Base-by-base conservation (phyloP, 2,329 filamentous ascomycete genomes). In the Microsporum canis region DNA sequence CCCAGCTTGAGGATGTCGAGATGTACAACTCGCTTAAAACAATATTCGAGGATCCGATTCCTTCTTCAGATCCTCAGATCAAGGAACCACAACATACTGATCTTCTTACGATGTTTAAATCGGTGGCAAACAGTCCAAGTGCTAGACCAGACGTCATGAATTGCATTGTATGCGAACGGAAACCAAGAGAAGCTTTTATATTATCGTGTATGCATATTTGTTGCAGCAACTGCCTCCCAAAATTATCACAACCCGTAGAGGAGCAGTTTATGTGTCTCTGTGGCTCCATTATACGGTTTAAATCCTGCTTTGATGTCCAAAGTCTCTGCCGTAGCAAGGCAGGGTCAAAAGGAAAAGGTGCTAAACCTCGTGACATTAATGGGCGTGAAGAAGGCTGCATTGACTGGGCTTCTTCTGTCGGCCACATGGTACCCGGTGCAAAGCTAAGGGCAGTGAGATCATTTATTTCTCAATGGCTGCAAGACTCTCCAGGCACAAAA, bases 161-260 rank as follows among this genome's bases (percentile, higher is more conserved):
- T 2, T 84, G 82, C 66, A 65, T 68, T 1, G 63, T 66, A 0
- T 85, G 83, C 69, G 64, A 67, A 1, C 65, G 67, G 27, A 57
- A 68, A 0, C 79, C 0, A 65, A 69, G 0, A 64, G 14, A 75
- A 0, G 73, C 79, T 0, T 69, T 27, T 23, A 74, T 7, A 71
- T 81, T 34, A 81, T 81, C 75, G 3, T 86, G 84, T 66, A 71
- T 74, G 14, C 83, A 86, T 63, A 68, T 84, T 3, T 82, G 82
- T 64, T 86, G 84, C 68, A 61, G 4, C 43, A 3, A 68, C 1
- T 67, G 43, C 43, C 17, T 10, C 6, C 23, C 23, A 23, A 47
- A 27, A 0, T 23, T 29, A 47, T 8, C 2, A 47, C n/a, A 29
- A 29, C n/a, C 3, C 10, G 43, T n/a, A 27, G 7, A 29, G 5